Base-by-base conservation (phyloP, 495 filamentous ascomycete species). In the Neurospora tetraspora region DNA sequence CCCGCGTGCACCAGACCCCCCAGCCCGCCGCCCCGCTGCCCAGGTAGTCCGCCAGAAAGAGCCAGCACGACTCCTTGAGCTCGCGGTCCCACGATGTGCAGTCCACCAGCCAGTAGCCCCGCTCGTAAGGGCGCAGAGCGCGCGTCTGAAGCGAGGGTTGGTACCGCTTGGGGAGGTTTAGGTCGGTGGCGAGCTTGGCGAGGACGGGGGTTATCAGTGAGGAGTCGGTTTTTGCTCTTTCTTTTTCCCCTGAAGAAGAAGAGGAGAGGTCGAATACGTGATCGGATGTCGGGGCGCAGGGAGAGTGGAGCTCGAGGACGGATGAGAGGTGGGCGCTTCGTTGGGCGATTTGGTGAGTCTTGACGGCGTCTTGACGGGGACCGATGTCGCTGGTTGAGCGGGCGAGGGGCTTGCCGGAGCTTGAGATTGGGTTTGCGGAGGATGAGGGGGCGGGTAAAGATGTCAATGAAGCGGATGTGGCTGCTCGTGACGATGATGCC, bases 81-180 rank as follows among this genome's bases (percentile, higher is more conserved):
- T 76, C 76, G 6, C 74, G 38, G 7, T 78, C 74, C 87, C 86
- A 89, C 12, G 80, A 73, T 6, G 78, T 73, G 71, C 88, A 85
- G 27, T 85, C 83, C 2, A 94, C 68, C 14, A 80, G 77, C 92
- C 92, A 94, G 78, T 91, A 86, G 20, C 92, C 92, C 38, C 92
- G 81, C 76, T 94, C 92, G 18, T 88, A 83, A 0, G 78, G 79
- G 10, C 86, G 81, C 0, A 92, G 81, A 0, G 76, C 74, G 6
- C 92, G 86, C 4, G 79, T 78, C 77, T 88, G 84, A 0, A 73
- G 72, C n/a, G 72, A 69, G 3, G 90, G 90, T n/a, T 75, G 82
- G 77, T 86, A 92, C 0, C 85, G 86, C 5, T 77, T 80, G 0
- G 74, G 11, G 5, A 87, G 83, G 7, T 85, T 81, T 45, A 91